phyloP scores from a whole-genome alignment of 1,284 basidiomycete genomes.

The Porphyrellus sp. region DNA sequence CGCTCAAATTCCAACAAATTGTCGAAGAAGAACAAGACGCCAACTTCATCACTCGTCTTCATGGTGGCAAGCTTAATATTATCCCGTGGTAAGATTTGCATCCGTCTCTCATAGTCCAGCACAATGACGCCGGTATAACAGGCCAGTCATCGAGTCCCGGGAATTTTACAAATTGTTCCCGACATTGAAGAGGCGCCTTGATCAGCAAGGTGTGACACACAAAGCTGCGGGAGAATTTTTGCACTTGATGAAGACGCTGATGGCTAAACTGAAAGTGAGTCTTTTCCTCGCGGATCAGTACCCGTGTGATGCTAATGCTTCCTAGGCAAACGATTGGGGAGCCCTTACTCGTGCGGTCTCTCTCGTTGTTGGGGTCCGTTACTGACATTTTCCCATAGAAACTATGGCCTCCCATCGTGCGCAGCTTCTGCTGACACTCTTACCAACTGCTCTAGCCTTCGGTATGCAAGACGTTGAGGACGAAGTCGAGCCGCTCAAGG shows the following conservation, averaged over 20 bases:
- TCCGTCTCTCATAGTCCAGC: background rate
- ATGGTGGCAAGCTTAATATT: slow-evolving; percentile 52
- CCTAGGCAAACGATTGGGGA: slow-evolving; percentile 60
- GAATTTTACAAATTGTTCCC: slow-evolving; percentile 56
- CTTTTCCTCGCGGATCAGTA: background rate
- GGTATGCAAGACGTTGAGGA: slow-evolving; percentile 46
- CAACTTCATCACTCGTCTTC: slow-evolving; percentile 58
- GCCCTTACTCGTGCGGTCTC: slow-evolving; percentile 50
- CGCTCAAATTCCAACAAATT: slow-evolving; percentile 51
- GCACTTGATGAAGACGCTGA: slow-evolving; percentile 55
- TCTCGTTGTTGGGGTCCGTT: background rate
- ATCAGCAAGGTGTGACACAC: slow-evolving; percentile 49
- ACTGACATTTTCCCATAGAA: slow-evolving; percentile 37
- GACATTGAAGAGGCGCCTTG: slow-evolving; percentile 44
- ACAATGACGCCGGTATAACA: background rate
- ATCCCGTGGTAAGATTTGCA: slow-evolving; percentile 42
- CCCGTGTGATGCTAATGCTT: background rate
- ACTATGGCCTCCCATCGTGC: slow-evolving; percentile 54
- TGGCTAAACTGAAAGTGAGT: slow-evolving; percentile 61
- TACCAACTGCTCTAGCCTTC: slow-evolving; percentile 45
- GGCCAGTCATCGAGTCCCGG: slow-evolving; percentile 60
- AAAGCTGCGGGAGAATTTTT: slow-evolving; percentile 52
- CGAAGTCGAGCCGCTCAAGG: slow-evolving; percentile 48
- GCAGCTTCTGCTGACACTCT: slow-evolving; percentile 39
- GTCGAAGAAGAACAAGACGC: slow-evolving; percentile 56